Conservation (phyloP, 805 yeast species). For the Pichia ethanolica region DNA sequence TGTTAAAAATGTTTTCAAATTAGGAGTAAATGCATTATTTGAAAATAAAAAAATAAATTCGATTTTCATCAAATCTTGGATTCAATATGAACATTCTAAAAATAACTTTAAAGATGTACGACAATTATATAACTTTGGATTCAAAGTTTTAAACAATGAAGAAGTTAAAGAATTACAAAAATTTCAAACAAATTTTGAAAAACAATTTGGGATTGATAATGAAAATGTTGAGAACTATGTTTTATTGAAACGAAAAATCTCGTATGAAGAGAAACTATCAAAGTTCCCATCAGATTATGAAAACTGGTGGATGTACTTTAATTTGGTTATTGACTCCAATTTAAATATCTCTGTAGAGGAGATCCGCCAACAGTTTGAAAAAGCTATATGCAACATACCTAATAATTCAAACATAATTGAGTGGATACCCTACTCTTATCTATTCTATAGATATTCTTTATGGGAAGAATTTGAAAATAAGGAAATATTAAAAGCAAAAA, state of each 20-base stretch:
- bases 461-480: slow-evolving; percentile 46
- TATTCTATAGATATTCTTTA: slow-evolving; percentile 63
- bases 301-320: slow-evolving; percentile 74
- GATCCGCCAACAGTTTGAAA: slow-evolving; percentile 33
- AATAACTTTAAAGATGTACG: slow-evolving; percentile 58
- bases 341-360: slow-evolving; percentile 19
- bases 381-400: slow-evolving; percentile 38
- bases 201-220: slow-evolving; percentile 46
- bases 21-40: slow-evolving; percentile 51
- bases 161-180: slow-evolving; percentile 32
- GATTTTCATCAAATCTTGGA: slow-evolving; percentile 46
- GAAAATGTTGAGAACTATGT: slow-evolving; percentile 48
- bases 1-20: slow-evolving; percentile 57
- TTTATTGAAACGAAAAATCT: slow-evolving; percentile 43
- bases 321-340: slow-evolving; percentile 36
- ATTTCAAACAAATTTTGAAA: slow-evolving; percentile 52
- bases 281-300: slow-evolving; percentile 55
- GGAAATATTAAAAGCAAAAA: slow-evolving; percentile 40
- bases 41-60: slow-evolving; percentile 27
- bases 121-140: slow-evolving; percentile 46
- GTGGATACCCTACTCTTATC: slow-evolving; percentile 65
- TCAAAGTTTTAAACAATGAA: slow-evolving; percentile 31
- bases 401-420: slow-evolving; percentile 20
- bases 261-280: slow-evolving; percentile 43
- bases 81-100: slow-evolving; percentile 59